Conservation (phyloP, 495 filamentous ascomycete species). For the Penicillium goetzii region DNA sequence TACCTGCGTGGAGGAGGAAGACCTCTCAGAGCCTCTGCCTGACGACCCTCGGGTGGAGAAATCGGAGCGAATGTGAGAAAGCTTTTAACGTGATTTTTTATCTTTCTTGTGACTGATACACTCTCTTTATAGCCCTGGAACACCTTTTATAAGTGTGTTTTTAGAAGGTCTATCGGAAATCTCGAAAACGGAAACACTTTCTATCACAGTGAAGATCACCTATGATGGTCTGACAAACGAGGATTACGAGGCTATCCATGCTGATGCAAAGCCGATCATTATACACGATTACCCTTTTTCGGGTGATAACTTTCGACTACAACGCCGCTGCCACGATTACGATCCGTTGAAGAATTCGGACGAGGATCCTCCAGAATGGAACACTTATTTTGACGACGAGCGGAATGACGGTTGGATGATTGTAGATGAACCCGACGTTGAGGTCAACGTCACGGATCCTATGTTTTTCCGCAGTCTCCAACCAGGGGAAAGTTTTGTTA, state of each 20-base stretch:
- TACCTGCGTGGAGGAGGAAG: not conserved
- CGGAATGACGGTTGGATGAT: not conserved
- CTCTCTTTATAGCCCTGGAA: not conserved
- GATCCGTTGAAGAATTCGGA: too few relatives aligned
- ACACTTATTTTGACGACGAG: not conserved
- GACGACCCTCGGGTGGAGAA: not conserved
- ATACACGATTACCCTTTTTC: not conserved
- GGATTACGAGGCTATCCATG: not conserved
- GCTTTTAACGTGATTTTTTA: not conserved
- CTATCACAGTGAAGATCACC: not conserved
- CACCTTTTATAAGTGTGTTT: not conserved
- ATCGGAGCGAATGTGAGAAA: slow-evolving; percentile 2
- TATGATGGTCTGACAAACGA: not conserved
- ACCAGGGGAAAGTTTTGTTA: not conserved
- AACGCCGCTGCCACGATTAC: not conserved
- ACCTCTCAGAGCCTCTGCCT: not conserved
- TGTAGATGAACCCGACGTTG: not conserved
- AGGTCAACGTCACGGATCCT: not conserved
- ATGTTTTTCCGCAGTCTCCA: not conserved
- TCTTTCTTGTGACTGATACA: not conserved
- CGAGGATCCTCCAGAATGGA: not conserved
- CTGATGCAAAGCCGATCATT: not conserved
- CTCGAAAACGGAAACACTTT: not conserved
- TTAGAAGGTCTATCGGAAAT: not conserved
- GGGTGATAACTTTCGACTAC: not conserved